A percentile compares a stretch with the other conserved stretches of the same genome.
phyloP scores from a whole-genome alignment of 148 eudicot genomes.

The Arbutus unedo region DNA sequence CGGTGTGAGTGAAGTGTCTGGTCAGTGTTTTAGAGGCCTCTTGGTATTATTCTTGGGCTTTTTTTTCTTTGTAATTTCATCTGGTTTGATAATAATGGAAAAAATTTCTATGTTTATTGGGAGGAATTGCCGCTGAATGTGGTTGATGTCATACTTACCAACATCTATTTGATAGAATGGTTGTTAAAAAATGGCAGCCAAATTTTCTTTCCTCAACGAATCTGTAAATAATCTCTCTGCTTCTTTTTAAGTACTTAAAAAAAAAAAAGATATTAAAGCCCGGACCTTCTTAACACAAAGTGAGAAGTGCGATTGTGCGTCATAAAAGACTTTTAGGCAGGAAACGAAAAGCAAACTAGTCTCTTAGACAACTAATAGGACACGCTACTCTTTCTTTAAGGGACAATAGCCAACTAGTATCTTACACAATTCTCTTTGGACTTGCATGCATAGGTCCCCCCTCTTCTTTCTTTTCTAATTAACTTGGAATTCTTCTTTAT shows the following conservation, averaged over 20 bases:
- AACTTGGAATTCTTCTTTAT: neutral
- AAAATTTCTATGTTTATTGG: neutral
- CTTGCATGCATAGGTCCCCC: neutral
- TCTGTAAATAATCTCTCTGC: no score
- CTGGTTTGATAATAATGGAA: neutral
- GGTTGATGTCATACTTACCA: neutral
- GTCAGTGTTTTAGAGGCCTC: constrained; percentile 16
- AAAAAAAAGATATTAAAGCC: no score
- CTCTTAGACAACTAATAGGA: neutral
- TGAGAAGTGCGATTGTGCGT: no score
- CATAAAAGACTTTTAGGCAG: no score
- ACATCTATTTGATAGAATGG: no score
- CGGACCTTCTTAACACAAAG: no score
- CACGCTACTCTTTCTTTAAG: no score
- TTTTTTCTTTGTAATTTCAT: constrained; percentile 19
- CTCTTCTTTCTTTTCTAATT: neutral
- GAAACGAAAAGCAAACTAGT: no score
- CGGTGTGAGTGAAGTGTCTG: constrained; percentile 12
- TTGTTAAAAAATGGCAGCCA: no score
- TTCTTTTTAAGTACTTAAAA: no score
- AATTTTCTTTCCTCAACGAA: no score
- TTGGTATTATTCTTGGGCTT: constrained; percentile 5
- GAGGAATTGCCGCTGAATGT: neutral
- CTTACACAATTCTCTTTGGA: neutral
- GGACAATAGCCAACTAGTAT: neutral